Evolutionary conservation across 1,284 basidiomycete genomes (phyloP), one percentile per base, ranked within the genome.

Genomic region (Ustilago hordei): DNA sequence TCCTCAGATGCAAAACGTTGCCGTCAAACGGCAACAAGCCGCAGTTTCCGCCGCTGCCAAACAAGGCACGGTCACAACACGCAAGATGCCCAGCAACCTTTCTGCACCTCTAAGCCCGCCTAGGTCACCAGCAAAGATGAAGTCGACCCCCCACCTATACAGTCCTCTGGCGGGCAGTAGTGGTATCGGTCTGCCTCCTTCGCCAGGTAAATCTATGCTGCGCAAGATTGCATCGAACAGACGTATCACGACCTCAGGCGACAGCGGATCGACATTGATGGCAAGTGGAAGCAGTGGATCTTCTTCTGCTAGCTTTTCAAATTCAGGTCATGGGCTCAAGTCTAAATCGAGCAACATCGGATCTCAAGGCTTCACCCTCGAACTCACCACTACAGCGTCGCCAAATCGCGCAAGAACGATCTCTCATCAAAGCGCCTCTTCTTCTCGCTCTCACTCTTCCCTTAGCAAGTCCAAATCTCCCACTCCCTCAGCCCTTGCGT

Each of bases 151-250:
- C 3, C 76, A 81, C n/a, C 62, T 81, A 3, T 35, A 70, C 6
- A 64, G 59, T 38, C 57, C 72, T 0, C 58, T 64, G 7, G 56
- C 61, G 3, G 65, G 62, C 5, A 47, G 9, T 13, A 39, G 52
- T 28, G 34, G 52, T 15, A 47, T n/a, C 15, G 50, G 54, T 28
- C 52, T 70, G 39, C 62, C 67, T 19, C 60, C 72, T 17, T 75
- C 61, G 39, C 69, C 67, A 0, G 19, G 12, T 5, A 78, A 63
- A 32, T 57, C 59, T 13, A 47, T 41, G 31, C 38, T 73, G 52
- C 60, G 78, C 17, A 79, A 79, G 74, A 79, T 79, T 54, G 78
- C 78, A 3, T 73, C 74, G 39, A 79, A 76, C 36, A 63, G 72
- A 36, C 58, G 78, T 9, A 76, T 79, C 61, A 67, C 55, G 35